A percentile compares a stretch with the other conserved stretches of the same genome.
Evolutionary conservation across 495 filamentous ascomycete species (phyloP).

Genomic region (Penicillium pulvis): DNA sequence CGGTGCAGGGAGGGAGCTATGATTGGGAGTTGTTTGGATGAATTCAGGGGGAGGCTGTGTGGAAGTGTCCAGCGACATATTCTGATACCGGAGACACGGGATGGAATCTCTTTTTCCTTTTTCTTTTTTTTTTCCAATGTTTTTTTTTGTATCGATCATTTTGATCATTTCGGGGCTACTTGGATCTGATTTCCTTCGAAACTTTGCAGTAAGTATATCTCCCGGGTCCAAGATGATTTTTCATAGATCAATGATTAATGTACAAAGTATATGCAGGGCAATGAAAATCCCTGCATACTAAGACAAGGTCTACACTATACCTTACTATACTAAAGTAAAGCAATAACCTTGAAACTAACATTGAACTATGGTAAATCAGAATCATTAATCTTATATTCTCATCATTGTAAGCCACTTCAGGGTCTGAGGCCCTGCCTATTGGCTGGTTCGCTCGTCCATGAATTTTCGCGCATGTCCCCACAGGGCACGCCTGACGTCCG

Average conservation of each 20-base stretch:
- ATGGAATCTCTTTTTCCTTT: conserved; percentile 1
- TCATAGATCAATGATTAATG: background rate
- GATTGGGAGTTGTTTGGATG: conserved; percentile 13
- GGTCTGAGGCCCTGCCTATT: conserved; percentile 3
- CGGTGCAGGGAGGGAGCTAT: conserved; percentile 7
- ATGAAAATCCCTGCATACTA: background rate
- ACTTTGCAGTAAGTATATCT: background rate
- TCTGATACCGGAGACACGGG: conserved; percentile 2
- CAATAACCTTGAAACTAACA: background rate
- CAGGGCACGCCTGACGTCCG: conserved; percentile 24
- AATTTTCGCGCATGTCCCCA: conserved; percentile 19
- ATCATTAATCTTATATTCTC: background rate
- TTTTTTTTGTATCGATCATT: background rate
- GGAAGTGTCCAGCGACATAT: conserved; percentile 5
- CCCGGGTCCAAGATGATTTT: background rate
- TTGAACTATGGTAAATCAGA: background rate
- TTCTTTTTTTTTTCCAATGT: background rate
- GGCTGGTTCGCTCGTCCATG: conserved; percentile 7
- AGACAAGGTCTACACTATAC: background rate
- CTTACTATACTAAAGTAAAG: background rate
- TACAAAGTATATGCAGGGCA: background rate
- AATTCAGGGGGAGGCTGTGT: conserved; percentile 40
- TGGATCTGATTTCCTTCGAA: background rate
- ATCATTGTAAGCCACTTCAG: background rate
- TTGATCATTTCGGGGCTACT: background rate